A percentile compares a stretch with the other conserved stretches of the same genome.
Conservation (phyloP, 345 rosid genomes). For the Dipteronia dyeriana region DNA sequence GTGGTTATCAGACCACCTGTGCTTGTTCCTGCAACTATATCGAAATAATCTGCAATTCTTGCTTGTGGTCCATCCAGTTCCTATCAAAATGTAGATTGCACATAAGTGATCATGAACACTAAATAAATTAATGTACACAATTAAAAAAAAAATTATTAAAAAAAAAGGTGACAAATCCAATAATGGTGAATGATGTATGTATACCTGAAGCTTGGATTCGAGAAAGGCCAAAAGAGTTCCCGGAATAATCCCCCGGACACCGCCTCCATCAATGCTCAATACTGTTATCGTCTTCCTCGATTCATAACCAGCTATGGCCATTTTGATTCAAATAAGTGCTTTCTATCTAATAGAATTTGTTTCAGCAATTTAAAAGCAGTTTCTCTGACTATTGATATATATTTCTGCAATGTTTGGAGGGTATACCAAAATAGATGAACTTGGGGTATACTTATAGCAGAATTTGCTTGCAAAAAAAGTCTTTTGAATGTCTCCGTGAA, state of each 20-base stretch:
- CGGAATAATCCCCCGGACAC: constrained; percentile 33
- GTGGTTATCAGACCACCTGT: constrained; percentile 21
- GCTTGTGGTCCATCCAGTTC: constrained; percentile 23
- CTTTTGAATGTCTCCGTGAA: neutral
- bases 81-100: neutral
- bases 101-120: neutral
- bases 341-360: neutral
- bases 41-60: constrained; percentile 28
- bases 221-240: constrained; percentile 25
- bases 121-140: too few relatives aligned
- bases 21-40: constrained; percentile 25
- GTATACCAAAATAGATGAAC: neutral
- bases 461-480: neutral
- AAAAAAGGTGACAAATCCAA: neutral
- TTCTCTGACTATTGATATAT: neutral
- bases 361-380: neutral
- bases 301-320: constrained; percentile 7
- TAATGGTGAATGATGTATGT: neutral
- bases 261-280: constrained; percentile 36
- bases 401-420: neutral
- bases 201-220: constrained; percentile 26
- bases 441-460: neutral
- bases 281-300: constrained; percentile 23
- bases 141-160: too few relatives aligned
- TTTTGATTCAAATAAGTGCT: constrained; percentile 11